phyloP scores from a whole-genome alignment of 441 rosid genomes.

The Populus tomentosa region DNA sequence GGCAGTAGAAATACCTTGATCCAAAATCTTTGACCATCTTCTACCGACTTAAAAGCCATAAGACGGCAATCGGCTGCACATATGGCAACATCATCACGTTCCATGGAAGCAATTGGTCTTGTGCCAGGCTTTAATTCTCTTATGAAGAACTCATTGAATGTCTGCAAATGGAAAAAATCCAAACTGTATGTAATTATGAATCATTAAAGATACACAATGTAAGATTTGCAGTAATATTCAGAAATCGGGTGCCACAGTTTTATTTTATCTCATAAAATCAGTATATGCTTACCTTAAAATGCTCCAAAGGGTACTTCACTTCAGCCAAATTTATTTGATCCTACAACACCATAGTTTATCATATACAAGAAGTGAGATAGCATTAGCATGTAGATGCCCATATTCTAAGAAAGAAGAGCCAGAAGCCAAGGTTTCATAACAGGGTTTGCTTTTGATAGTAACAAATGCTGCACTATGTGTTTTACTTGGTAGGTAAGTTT shows the following conservation, averaged over 20 bases:
- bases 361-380: background rate
- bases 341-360: constrained; percentile 37
- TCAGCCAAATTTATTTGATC: constrained; percentile 93
- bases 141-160: constrained; percentile 88
- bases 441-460: background rate
- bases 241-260: background rate
- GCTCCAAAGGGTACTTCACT: constrained; percentile 77
- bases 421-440: background rate
- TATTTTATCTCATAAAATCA: background rate
- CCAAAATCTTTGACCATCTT: constrained; percentile 78
- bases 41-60: constrained; percentile 71
- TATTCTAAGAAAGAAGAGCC: background rate
- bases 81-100: constrained; percentile 56
- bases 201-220: background rate
- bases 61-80: constrained; percentile 91
- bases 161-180: constrained; percentile 39
- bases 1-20: constrained; percentile 54
- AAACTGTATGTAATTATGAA: background rate
- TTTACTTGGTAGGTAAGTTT: background rate
- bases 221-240: background rate
- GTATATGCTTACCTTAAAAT: constrained; percentile 62
- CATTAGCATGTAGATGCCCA: background rate
- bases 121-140: constrained; percentile 83
- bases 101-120: constrained; percentile 58
- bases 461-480: background rate